Percentiles rank a stretch among this genome's conserved stretches.
Evolutionary conservation across 495 filamentous ascomycete species (phyloP).

Genomic region (Cercophora samala): DNA sequence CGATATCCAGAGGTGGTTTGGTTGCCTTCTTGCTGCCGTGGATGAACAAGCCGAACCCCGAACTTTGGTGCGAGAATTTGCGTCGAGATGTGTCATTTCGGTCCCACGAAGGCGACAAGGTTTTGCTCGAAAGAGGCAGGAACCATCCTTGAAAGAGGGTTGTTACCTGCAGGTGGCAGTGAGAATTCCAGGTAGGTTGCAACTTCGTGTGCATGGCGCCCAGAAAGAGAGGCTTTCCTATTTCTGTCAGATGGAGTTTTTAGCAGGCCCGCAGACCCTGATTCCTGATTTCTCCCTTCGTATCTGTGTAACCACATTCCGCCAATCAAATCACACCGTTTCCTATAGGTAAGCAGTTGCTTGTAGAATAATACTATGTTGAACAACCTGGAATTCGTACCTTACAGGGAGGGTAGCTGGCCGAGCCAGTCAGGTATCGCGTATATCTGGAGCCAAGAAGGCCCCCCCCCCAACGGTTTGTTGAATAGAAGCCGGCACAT

Average conservation of each 20-base stretch:
- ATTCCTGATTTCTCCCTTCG: no score
- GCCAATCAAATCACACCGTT: not conserved
- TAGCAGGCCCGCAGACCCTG: no score
- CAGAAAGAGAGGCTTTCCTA: not conserved
- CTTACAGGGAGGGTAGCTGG: not conserved
- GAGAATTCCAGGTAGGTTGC: not conserved
- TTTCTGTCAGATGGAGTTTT: not conserved
- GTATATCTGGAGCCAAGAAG: not conserved
- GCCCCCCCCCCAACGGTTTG: not conserved
- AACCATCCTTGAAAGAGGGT: not conserved
- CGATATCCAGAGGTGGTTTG: not conserved
- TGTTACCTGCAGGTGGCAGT: not conserved
- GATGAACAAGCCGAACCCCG: not conserved
- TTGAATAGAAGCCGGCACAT: not conserved
- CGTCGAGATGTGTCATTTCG: not conserved
- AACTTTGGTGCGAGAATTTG: not conserved
- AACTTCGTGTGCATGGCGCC: not conserved
- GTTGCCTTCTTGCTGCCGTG: not conserved
- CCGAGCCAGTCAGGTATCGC: not conserved
- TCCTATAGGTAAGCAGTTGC: no score
- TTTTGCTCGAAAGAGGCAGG: not conserved
- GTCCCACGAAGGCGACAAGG: not conserved
- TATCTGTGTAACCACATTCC: not conserved
- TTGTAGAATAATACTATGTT: not conserved
- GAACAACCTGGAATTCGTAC: not conserved